phyloP scores from a whole-genome alignment of 352 stramenopile species.

The Globisporangium apiculatum region DNA sequence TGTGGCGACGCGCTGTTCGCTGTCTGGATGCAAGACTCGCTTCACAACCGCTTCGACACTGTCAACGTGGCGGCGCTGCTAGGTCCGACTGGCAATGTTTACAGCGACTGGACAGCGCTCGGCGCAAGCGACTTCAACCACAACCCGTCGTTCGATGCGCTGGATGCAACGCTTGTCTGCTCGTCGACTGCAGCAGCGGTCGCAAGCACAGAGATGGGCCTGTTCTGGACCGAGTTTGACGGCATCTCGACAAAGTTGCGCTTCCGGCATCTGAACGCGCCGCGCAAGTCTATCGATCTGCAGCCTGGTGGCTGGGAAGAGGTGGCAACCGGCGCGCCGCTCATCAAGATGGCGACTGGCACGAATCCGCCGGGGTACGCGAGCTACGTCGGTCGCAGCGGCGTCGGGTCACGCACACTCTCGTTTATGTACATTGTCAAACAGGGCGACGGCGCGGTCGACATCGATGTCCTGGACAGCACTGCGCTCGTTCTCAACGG shows the following conservation, averaged over 20 bases:
- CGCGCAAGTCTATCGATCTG: conserved; percentile 10
- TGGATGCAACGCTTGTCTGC: conserved; percentile 36
- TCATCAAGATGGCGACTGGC: conserved; percentile 36
- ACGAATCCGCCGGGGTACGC: conserved; percentile 31
- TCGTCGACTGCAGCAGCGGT: conserved; percentile 12
- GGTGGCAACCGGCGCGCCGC: conserved; percentile 22
- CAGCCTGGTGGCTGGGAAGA: conserved; percentile 27
- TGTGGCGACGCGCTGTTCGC: conserved; percentile 12
- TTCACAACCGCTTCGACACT: not conserved
- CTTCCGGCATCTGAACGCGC: conserved; percentile 31
- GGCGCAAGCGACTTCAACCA: conserved; percentile 34
- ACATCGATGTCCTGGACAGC: conserved; percentile 34
- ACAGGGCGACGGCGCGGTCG: conserved; percentile 19
- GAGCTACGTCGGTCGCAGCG: conserved; percentile 46
- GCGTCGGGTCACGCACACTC: conserved; percentile 24
- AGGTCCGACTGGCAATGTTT: conserved; percentile 9
- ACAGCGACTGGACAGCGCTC: conserved; percentile 21
- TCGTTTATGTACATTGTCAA: conserved; percentile 51
- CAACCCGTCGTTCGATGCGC: conserved; percentile 34
- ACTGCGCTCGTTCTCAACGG: conserved; percentile 41
- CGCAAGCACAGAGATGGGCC: conserved; percentile 14
- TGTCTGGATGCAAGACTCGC: conserved; percentile 9
- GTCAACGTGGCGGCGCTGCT: conserved; percentile 15
- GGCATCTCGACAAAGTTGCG: conserved; percentile 57
- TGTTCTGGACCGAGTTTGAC: conserved; percentile 74